Evolutionary conservation across 1,284 basidiomycete species (phyloP).

Genomic region (Afroboletus lepidellus): DNA sequence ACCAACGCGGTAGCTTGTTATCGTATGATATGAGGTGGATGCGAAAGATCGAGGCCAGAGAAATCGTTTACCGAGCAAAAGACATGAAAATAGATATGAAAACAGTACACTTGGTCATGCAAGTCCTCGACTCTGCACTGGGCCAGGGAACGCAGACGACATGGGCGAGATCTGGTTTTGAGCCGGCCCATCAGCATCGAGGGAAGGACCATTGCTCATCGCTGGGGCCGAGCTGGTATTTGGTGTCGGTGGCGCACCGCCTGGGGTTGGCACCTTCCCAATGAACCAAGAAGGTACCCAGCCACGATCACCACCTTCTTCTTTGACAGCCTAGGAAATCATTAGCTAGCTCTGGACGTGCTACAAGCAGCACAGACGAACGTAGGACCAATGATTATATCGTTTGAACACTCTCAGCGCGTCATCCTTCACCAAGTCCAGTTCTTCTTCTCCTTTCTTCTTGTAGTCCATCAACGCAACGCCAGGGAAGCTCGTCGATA

Average conservation of each 20-base stretch:
- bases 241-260: conserved; percentile 56
- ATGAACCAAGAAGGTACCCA: conserved; percentile 91
- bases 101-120: conserved; percentile 18
- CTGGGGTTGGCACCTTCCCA: conserved; percentile 59
- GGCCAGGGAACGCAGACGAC: conserved; percentile 66
- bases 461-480: conserved; percentile 94
- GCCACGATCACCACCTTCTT: conserved; percentile 83
- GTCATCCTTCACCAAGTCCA: conserved; percentile 85
- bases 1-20: conserved; percentile 18
- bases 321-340: conserved; percentile 72
- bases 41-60: conserved; percentile 20
- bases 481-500: conserved; percentile 92
- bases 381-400: conserved; percentile 97
- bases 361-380: conserved; percentile 37
- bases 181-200: conserved; percentile 40
- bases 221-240: conserved; percentile 42
- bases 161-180: conserved; percentile 67
- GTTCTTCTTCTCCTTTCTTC: conserved; percentile 86
- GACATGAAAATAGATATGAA: conserved; percentile 27
- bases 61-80: conserved; percentile 20
- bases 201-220: conserved; percentile 29
- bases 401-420: conserved; percentile 91
- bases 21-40: conserved; percentile 22
- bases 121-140: conserved; percentile 31
- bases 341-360: conserved; percentile 4